Percentiles rank a stretch among this genome's conserved stretches.
Conservation (phyloP, 306 rosid genomes). For the Vigna hirtella region DNA sequence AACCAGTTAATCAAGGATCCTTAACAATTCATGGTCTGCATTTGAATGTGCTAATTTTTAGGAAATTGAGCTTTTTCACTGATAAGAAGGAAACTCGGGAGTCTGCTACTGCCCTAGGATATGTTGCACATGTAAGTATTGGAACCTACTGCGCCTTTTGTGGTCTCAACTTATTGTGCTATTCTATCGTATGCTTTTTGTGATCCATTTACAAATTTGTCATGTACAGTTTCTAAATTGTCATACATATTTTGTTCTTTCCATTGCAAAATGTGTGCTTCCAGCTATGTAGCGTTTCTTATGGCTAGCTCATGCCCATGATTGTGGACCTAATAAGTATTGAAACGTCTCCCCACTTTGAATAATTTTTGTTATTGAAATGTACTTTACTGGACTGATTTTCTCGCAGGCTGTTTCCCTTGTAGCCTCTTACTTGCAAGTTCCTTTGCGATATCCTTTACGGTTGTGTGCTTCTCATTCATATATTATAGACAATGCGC, state of each 20-base stretch:
- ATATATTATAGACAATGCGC: slow-evolving; percentile 79
- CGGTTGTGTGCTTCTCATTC: slow-evolving; percentile 89
- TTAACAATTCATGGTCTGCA: slow-evolving; percentile 89
- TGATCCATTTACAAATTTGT: slow-evolving; percentile 8
- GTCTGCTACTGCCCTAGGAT: slow-evolving; percentile 95
- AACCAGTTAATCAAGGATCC: slow-evolving; percentile 74
- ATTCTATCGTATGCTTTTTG: neutral
- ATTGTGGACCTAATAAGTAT: slow-evolving; percentile 24
- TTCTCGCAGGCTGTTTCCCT: slow-evolving; percentile 88
- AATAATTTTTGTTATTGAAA: slow-evolving; percentile 13
- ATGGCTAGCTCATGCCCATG: slow-evolving; percentile 18
- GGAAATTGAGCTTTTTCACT: slow-evolving; percentile 82
- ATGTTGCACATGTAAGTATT: slow-evolving; percentile 83
- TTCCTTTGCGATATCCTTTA: slow-evolving; percentile 87
- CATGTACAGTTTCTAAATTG: neutral
- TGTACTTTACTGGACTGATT: slow-evolving; percentile 46
- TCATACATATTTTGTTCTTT: no score
- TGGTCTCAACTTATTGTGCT: slow-evolving; percentile 21
- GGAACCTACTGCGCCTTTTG: slow-evolving; percentile 7
- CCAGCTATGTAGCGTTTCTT: slow-evolving; percentile 5
- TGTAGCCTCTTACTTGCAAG: slow-evolving; percentile 82
- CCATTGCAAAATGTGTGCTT: no score
- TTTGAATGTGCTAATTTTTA: slow-evolving; percentile 81
- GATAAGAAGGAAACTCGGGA: slow-evolving; percentile 91
- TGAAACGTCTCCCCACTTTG: slow-evolving; percentile 13